Conservation (phyloP, 371 early-diverging fungal species). For the Conidiobolus incongruus region DNA sequence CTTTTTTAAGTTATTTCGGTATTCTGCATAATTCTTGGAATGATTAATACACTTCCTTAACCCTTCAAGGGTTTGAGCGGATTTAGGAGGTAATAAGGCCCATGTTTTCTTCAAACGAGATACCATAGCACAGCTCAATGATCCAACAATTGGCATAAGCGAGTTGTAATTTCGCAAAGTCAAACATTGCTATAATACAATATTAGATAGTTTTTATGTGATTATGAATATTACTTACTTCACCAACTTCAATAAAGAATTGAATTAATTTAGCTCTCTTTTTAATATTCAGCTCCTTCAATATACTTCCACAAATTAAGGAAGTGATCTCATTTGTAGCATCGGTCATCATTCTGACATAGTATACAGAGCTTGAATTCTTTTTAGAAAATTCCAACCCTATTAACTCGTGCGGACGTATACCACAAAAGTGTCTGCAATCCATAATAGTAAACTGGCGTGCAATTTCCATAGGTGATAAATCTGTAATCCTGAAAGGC, state of each 20-base stretch:
- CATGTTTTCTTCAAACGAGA: constrained; percentile 50
- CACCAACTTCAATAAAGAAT: constrained; percentile 33
- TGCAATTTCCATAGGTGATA: constrained; percentile 51
- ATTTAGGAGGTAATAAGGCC: constrained; percentile 29
- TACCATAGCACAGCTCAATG: constrained; percentile 49
- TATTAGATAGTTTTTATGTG: too few species aligned
- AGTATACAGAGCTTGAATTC: constrained; percentile 12
- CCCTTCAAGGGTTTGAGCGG: constrained; percentile 18
- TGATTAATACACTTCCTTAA: constrained; percentile 37
- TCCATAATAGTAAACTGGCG: constrained; percentile 53
- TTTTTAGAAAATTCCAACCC: constrained; percentile 30
- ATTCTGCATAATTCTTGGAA: constrained; percentile 47
- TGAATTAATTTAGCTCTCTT: constrained; percentile 51
- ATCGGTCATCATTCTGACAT: constrained; percentile 2
- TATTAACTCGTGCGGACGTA: constrained; percentile 38
- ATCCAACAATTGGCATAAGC: constrained; percentile 53
- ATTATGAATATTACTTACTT: constrained; percentile 19
- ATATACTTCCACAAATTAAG: constrained; percentile 60
- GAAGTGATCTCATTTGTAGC: not conserved
- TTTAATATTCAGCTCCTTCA: constrained; percentile 51
- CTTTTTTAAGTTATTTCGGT: constrained; percentile 33
- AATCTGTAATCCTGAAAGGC: constrained; percentile 25
- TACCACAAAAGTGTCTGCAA: constrained; percentile 22
- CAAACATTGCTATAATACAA: constrained; percentile 15
- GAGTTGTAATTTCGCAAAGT: constrained; percentile 57